Percentiles rank a stretch among this genome's conserved stretches.
Evolutionary conservation across 208 protist genomes (phyloP).

Genomic region (Trypanosoma lewisi): DNA sequence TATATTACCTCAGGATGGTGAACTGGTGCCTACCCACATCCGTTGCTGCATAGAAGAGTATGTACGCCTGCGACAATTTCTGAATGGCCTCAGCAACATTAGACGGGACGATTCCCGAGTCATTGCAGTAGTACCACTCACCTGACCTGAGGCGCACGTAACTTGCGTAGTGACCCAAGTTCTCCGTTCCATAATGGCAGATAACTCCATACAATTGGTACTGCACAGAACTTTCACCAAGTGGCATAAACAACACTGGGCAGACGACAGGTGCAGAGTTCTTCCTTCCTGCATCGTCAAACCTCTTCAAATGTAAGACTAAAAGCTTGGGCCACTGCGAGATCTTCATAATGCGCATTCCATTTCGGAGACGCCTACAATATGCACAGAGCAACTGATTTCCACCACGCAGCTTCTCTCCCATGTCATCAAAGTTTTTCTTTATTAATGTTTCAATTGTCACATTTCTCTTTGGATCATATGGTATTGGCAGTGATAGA

Average conservation of each 20-base stretch:
- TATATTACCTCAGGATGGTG: too few species aligned
- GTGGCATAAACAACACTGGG: constrained; percentile 46
- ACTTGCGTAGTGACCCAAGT: constrained; percentile 78
- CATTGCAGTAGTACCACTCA: constrained; percentile 81
- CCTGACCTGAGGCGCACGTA: constrained; percentile 46
- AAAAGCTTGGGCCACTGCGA: constrained; percentile 63
- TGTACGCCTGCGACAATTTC: constrained; percentile 59
- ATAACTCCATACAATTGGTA: constrained; percentile 75
- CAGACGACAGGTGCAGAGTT: constrained; percentile 51
- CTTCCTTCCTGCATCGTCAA: constrained; percentile 61
- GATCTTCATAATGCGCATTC: constrained; percentile 41
- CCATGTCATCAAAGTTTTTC: constrained; percentile 49
- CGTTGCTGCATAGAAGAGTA: constrained; percentile 68
- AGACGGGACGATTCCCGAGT: constrained; percentile 46
- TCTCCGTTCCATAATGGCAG: constrained; percentile 68
- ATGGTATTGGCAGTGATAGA: constrained; percentile 56
- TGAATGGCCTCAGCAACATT: constrained; percentile 35
- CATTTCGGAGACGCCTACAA: constrained; percentile 62
- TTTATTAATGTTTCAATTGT: constrained; percentile 31
- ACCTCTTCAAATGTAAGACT: constrained; percentile 84
- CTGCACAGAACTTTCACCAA: constrained; percentile 22
- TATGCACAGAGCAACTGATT: constrained; percentile 64
- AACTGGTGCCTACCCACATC: too few species aligned
- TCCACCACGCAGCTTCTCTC: constrained; percentile 45
- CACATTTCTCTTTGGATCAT: background rate